phyloP scores from a whole-genome alignment of 495 filamentous ascomycete species.

The Lichina pygmaea region DNA sequence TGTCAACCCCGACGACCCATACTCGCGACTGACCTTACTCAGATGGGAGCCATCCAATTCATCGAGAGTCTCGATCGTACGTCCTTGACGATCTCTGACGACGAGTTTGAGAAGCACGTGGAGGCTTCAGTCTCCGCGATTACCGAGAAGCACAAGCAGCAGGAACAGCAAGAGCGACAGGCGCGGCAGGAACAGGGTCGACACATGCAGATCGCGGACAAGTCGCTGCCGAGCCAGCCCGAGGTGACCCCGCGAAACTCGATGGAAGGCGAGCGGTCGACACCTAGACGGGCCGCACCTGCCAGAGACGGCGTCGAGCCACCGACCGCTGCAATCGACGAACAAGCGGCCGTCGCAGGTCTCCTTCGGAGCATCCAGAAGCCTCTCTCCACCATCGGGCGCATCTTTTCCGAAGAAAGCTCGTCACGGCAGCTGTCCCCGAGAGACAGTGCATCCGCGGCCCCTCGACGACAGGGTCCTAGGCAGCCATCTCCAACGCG shows the following conservation, averaged over 20 bases:
- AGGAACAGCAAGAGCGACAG: slow-evolving; percentile 23
- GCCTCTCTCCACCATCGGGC: slow-evolving; percentile 81
- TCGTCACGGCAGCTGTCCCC: background rate
- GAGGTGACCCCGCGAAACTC: slow-evolving; percentile 27
- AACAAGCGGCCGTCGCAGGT: slow-evolving; percentile 60
- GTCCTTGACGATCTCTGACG: slow-evolving; percentile 72
- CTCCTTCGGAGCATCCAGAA: slow-evolving; percentile 76
- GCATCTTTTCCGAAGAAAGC: slow-evolving; percentile 76
- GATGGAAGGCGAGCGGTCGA: slow-evolving; percentile 25
- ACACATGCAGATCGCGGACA: slow-evolving; percentile 24
- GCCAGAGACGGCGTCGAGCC: slow-evolving; percentile 13
- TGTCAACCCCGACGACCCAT: slow-evolving; percentile 1
- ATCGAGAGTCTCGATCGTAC: slow-evolving; percentile 91
- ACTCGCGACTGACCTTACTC: background rate
- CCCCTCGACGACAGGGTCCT: background rate
- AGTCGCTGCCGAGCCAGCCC: slow-evolving; percentile 25
- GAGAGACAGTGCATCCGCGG: background rate
- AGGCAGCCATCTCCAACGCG: slow-evolving; percentile 6
- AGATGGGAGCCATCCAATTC: slow-evolving; percentile 92
- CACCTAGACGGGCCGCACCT: slow-evolving; percentile 16
- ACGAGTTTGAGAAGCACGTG: slow-evolving; percentile 85
- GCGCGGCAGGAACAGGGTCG: slow-evolving; percentile 4
- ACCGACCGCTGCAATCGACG: slow-evolving; percentile 18
- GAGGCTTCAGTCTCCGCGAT: slow-evolving; percentile 92
- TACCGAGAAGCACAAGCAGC: slow-evolving; percentile 43